phyloP scores from a whole-genome alignment of 805 yeast genomes.

The Yamadazyma ubonensis region DNA sequence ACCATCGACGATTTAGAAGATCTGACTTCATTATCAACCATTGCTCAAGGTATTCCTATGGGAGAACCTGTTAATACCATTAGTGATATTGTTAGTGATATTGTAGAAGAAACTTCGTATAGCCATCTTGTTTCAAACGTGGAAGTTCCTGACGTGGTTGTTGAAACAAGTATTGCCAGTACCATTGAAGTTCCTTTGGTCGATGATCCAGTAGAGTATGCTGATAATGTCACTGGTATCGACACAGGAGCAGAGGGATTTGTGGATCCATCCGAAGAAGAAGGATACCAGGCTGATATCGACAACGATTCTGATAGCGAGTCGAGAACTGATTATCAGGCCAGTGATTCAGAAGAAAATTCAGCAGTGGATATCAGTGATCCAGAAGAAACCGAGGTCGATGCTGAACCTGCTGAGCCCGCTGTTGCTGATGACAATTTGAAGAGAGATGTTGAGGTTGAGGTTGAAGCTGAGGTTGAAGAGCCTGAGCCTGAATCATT shows the following conservation, averaged over 20 bases:
- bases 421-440: not conserved
- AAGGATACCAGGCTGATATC: conserved; percentile 5
- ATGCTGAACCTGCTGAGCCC: not conserved
- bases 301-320: conserved; percentile 1
- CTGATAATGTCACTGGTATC: not conserved
- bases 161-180: conserved; percentile 1
- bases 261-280: conserved; percentile 1
- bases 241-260: not conserved
- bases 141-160: conserved; percentile 6
- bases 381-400: not conserved
- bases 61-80: conserved; percentile 11
- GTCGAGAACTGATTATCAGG: not conserved
- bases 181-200: not conserved
- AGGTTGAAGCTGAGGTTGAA: too few relatives aligned
- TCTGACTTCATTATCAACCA: not conserved
- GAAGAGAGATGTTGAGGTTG: not conserved
- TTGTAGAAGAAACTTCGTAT: conserved; percentile 10
- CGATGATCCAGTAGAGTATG: not conserved
- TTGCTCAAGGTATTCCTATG: conserved; percentile 9
- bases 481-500: not conserved
- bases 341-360: too few relatives aligned
- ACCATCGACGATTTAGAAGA: conserved; percentile 23
- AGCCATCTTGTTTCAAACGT: conserved; percentile 9
- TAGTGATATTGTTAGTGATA: conserved; percentile 13
- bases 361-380: not conserved